Evolutionary conservation across 1,139 yeast genomes (phyloP).

Genomic region (Geotrichum citri-aurantii): DNA sequence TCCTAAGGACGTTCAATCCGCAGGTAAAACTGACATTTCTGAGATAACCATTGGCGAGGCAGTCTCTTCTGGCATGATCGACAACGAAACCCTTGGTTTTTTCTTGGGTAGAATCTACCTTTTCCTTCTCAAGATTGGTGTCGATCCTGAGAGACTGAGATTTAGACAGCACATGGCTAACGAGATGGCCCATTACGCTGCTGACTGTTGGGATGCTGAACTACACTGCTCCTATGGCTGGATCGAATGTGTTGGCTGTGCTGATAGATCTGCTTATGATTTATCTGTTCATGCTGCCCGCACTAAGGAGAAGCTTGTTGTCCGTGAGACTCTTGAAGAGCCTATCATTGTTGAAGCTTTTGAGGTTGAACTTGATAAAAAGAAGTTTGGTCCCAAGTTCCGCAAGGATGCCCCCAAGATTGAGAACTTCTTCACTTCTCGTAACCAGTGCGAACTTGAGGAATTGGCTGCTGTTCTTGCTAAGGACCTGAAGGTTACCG

Average conservation of each 20-base stretch:
- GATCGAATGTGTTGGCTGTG: constrained; percentile 99
- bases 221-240: constrained; percentile 93
- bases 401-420: constrained; percentile 94
- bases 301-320: constrained; percentile 91
- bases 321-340: constrained; percentile 79
- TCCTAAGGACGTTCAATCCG: constrained; percentile 80
- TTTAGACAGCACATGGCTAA: constrained; percentile 98
- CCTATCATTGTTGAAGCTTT: constrained; percentile 78
- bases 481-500: constrained; percentile 57
- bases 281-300: constrained; percentile 91
- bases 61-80: constrained; percentile 79
- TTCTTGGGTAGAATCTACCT: constrained; percentile 87
- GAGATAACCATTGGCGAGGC: constrained; percentile 83
- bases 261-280: constrained; percentile 98
- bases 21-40: constrained; percentile 67
- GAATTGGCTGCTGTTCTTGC: constrained; percentile 64
- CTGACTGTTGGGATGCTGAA: constrained; percentile 99
- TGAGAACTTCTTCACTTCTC: constrained; percentile 66
- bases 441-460: constrained; percentile 85
- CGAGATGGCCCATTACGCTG: constrained; percentile 99
- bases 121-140: constrained; percentile 85
- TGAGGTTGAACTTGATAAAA: constrained; percentile 84
- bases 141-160: constrained; percentile 73
- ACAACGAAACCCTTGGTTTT: constrained; percentile 95
- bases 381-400: constrained; percentile 95